Base-by-base conservation (phyloP, 805 yeast genomes). In the Sugiyamaella lignohabitans region DNA sequence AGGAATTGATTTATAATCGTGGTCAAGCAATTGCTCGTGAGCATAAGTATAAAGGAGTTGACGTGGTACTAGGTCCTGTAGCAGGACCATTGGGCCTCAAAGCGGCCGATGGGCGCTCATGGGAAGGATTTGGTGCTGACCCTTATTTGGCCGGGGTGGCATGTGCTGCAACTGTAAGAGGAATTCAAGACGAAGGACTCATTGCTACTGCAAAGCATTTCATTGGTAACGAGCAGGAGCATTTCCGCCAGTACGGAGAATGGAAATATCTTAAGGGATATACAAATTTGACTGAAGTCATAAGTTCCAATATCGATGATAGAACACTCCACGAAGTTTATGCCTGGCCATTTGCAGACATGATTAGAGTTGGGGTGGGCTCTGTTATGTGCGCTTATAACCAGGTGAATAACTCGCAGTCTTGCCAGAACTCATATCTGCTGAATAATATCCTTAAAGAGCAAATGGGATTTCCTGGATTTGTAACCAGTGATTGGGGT, bases 401-500 rank as follows among this genome's bases (percentile, higher is more conserved):
- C 53, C 67, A 67, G 50, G 73, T 78, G 34, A 80, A 80, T 62
- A 73, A 75, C 49, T 68, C 79, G 1, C 74, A 76, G 50, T 74
- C 81, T 4, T 79, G 84, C 56, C 80, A 80, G 54, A 80, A 80
- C 57, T 69, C 79, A 2, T 72, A 74, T 49, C 64, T 78, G 39
- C 53, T 80, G 52, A 79, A 79, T 59, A 68, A 73, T 46, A 61
- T 80, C 20, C 62, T 80, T 52, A 80, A 79, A 60, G 79, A 73
- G 40, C 83, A 80, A 59, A 61, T 78, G 43, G 83, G 83, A 0
- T 80, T 79, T 55, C 83, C 79, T 62, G 85, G 84, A 0, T 79
- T 76, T 59, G 80, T 79, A n/a, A 72, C 78, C 46, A 71, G 80
- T 22, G 84, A 79, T 57, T 78, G 84, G 82, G 78, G 76, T n/a